Percentiles rank a stretch among this genome's conserved stretches.
phyloP scores from a whole-genome alignment of 345 rosid species.

The Geranium rotundifolium region DNA sequence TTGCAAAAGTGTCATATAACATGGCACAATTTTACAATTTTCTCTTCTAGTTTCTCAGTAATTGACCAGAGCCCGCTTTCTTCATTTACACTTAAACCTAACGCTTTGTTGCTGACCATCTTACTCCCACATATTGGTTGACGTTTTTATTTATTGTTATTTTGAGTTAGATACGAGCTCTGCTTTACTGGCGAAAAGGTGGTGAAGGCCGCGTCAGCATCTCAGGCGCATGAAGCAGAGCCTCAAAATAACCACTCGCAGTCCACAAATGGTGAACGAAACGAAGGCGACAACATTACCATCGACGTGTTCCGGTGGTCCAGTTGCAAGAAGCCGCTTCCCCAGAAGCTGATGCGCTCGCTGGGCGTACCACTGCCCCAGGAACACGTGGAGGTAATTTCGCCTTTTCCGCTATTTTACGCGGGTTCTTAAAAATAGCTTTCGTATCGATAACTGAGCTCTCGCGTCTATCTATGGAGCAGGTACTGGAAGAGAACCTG shows the following conservation, averaged over 20 bases:
- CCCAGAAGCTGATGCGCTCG: constrained; percentile 76
- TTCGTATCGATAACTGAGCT: no score
- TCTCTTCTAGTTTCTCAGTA: not conserved
- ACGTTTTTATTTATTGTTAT: no score
- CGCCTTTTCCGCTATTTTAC: no score
- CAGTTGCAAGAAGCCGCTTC: constrained; percentile 80
- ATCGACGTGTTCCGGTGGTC: constrained; percentile 91
- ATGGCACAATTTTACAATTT: no score
- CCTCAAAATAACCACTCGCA: constrained; percentile 45
- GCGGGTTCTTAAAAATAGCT: no score
- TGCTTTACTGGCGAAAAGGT: constrained; percentile 83
- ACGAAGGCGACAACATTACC: constrained; percentile 44
- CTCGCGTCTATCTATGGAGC: not conserved
- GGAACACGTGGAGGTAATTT: constrained; percentile 59
- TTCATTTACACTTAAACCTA: no score
- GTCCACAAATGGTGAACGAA: constrained; percentile 59
- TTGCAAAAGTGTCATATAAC: no score
- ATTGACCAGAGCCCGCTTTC: no score
- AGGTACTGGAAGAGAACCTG: constrained; percentile 81
- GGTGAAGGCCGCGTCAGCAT: constrained; percentile 40
- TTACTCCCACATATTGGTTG: no score
- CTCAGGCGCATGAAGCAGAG: constrained; percentile 53
- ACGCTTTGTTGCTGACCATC: no score
- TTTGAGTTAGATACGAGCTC: constrained; percentile 62
- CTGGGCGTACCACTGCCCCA: constrained; percentile 83